Evolutionary conservation across 495 filamentous ascomycete species (phyloP).

Genomic region (Trichoderma erinaceum): DNA sequence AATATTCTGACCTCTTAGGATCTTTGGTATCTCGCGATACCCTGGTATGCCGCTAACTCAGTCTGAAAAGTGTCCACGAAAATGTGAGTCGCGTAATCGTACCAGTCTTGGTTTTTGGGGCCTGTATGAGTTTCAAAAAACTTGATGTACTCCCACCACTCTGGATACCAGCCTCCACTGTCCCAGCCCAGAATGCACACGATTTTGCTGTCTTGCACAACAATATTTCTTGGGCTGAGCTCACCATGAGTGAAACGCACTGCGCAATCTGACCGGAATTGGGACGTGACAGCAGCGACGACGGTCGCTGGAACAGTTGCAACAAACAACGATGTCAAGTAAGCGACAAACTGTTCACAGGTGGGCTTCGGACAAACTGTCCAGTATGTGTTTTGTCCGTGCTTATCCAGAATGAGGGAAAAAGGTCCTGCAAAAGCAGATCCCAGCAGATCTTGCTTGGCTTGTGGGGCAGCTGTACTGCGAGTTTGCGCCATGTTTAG

Average conservation of each 20-base stretch:
- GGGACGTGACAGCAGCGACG: not conserved
- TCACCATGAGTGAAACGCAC: conserved; percentile 28
- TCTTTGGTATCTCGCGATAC: not conserved
- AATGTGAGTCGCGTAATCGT: not conserved
- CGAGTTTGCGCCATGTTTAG: not conserved
- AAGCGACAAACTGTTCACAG: not conserved
- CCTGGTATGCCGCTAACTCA: conserved; percentile 1
- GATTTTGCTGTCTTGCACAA: conserved; percentile 26
- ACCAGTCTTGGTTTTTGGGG: conserved; percentile 10
- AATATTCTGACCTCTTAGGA: not conserved
- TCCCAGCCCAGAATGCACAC: conserved; percentile 48
- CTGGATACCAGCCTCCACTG: conserved; percentile 46
- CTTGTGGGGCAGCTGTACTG: not conserved
- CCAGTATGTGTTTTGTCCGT: conserved; percentile 1
- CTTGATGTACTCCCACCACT: conserved; percentile 44
- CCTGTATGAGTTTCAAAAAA: conserved; percentile 10
- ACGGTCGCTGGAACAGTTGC: not conserved
- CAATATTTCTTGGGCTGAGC: conserved; percentile 28
- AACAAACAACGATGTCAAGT: not conserved
- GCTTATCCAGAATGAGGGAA: not conserved
- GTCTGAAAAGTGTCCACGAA: not conserved
- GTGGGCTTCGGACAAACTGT: not conserved
- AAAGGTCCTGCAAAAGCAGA: not conserved
- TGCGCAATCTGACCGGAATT: not conserved
- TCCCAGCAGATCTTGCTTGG: not conserved